Percentiles rank a stretch among this genome's conserved stretches.
Conservation (phyloP, 768 basidiomycete species). For the Trametes villosa region DNA sequence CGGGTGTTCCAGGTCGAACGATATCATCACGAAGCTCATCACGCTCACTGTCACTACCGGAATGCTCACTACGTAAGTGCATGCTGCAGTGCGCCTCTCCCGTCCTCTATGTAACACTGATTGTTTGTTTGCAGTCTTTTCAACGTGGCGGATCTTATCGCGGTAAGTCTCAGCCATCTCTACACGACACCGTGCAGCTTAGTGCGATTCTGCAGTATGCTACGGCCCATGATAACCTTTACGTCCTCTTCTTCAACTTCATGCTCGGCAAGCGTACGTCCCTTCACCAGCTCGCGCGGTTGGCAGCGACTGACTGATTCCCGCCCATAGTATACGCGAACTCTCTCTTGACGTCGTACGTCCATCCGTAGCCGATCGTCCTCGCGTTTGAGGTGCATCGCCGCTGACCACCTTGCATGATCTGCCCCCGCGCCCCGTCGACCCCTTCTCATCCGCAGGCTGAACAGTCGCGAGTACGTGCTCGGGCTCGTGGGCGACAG, state of each 20-base stretch:
- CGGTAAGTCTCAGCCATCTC: background rate
- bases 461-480: constrained; percentile 5
- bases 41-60: background rate
- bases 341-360: constrained; percentile 3
- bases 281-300: background rate
- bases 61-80: background rate
- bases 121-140: background rate
- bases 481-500: background rate
- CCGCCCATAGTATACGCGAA: background rate
- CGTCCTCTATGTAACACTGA: background rate
- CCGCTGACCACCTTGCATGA: too few species aligned
- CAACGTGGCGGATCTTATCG: background rate
- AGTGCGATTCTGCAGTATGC: background rate
- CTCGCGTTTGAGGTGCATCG: too few species aligned
- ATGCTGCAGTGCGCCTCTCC: too few species aligned
- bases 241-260: constrained; percentile 14
- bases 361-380: too few species aligned
- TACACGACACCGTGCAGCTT: background rate
- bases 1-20: constrained; percentile 8
- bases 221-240: background rate
- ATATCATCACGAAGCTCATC: constrained; percentile 8
- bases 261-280: constrained; percentile 6
- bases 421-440: too few species aligned
- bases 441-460: too few species aligned
- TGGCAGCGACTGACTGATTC: too few species aligned